Evolutionary conservation across 139 green algal genomes (phyloP).

Genomic region (Chlorella sp.): DNA sequence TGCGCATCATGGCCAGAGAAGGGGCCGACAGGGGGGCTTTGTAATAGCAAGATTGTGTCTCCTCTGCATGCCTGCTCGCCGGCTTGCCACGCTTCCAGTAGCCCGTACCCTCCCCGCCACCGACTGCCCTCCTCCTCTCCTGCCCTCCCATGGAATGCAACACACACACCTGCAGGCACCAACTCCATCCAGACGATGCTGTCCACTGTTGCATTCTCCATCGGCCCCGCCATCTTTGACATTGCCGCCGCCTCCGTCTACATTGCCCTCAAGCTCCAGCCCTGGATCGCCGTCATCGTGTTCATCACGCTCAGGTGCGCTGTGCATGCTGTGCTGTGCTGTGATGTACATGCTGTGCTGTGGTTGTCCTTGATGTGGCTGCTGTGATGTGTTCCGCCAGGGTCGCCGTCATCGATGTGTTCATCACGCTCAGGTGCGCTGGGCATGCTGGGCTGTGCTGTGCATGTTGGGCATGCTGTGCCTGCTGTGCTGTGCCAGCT

Average conservation of each 20-base stretch:
- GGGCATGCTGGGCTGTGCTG: background rate
- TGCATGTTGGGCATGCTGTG: background rate
- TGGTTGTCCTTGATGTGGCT: background rate
- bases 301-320: constrained; percentile 76
- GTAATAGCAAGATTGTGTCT: background rate
- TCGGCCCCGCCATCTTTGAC: constrained; percentile 83
- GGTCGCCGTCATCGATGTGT: constrained; percentile 86
- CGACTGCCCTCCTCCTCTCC: background rate
- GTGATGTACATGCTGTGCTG: background rate
- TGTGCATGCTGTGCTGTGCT: background rate
- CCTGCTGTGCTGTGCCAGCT: too few species aligned
- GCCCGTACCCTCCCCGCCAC: too few species aligned
- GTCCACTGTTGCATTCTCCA: constrained; percentile 82
- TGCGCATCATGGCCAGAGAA: constrained; percentile 82
- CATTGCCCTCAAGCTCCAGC: constrained; percentile 75
- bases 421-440: constrained; percentile 71
- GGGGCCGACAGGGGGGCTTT: background rate
- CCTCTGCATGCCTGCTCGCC: too few species aligned
- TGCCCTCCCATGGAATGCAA: too few species aligned
- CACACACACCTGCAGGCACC: constrained; percentile 14
- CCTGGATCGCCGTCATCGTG: constrained; percentile 83
- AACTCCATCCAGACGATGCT: constrained; percentile 64
- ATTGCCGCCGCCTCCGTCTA: constrained; percentile 79
- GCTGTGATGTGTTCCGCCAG: constrained; percentile 45
- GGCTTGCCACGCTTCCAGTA: background rate